These are phyloP conservation scores for Lagenaria siceraria DNA, from an alignment of 306 rosid genomes.

Conservation along the genomic window DNA sequence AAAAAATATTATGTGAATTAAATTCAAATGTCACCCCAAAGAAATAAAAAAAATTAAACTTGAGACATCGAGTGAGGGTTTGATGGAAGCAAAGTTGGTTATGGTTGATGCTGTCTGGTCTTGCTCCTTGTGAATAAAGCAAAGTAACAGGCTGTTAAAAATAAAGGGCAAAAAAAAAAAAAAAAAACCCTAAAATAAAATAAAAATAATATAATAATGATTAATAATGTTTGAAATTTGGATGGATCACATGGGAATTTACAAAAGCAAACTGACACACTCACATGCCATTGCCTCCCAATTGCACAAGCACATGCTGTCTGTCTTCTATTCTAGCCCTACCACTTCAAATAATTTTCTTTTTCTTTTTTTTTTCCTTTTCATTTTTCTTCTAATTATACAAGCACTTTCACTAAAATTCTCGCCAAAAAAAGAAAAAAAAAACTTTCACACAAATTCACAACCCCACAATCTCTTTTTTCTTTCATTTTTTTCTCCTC, in stretches of 20 bases:
- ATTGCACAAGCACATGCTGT: constrained; percentile 57
- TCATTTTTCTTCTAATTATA: background rate
- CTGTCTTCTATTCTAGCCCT: constrained; percentile 30
- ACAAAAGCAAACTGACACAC: constrained; percentile 66
- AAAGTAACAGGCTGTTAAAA: background rate
- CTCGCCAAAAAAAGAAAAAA: background rate
- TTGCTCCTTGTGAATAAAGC: background rate
- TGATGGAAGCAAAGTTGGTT: background rate
- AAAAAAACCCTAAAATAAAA: background rate
- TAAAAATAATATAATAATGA: constrained; percentile 7
- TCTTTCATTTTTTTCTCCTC: background rate
- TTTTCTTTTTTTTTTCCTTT: background rate
- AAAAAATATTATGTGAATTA: background rate
- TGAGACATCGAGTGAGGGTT: background rate
- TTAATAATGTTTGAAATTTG: constrained; percentile 43
- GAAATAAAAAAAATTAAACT: no score
- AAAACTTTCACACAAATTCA: background rate
- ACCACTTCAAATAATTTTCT: background rate
- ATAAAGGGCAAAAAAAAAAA: background rate
- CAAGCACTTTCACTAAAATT: background rate
- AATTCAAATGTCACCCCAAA: background rate
- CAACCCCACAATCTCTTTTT: background rate
- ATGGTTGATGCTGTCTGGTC: background rate
- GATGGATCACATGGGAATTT: constrained; percentile 55
- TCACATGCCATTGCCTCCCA: constrained; percentile 71